Evolutionary conservation across 2,329 filamentous ascomycete genomes (phyloP).

Genomic region (Clonostachys sp.): DNA sequence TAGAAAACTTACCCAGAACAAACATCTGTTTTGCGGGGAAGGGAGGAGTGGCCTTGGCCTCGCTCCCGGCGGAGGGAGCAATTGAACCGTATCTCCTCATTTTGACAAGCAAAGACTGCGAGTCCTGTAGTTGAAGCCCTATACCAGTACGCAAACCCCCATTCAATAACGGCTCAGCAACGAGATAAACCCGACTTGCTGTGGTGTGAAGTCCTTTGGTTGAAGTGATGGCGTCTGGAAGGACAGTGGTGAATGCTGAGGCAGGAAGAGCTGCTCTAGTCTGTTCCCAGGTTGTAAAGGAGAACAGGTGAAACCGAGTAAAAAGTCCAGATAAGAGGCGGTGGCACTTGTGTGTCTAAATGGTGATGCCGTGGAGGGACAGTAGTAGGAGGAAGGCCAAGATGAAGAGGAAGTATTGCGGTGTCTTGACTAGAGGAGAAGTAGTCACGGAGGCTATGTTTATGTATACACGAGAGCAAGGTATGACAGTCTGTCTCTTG

Average conservation of each 20-base stretch:
- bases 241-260: neutral
- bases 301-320: too few relatives aligned
- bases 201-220: neutral
- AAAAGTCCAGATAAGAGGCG: neutral
- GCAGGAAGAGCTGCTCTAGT: neutral
- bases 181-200: neutral
- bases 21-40: constrained; percentile 43
- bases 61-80: constrained; percentile 8
- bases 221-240: neutral
- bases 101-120: neutral
- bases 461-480: too few relatives aligned
- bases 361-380: neutral
- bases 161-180: neutral
- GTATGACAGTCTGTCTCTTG: too few relatives aligned
- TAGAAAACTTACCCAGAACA: constrained; percentile 40
- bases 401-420: neutral
- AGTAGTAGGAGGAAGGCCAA: neutral
- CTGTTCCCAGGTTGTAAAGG: too few relatives aligned
- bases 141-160: neutral
- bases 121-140: neutral
- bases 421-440: too few relatives aligned
- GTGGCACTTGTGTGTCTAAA: neutral
- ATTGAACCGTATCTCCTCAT: neutral
- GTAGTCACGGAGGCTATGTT: too few relatives aligned
- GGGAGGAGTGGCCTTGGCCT: constrained; percentile 17